Evolutionary conservation across 371 early-diverging fungal species (phyloP), one percentile per base, ranked within the genome.

Genomic region (Polyrhizophydium stewartii): DNA sequence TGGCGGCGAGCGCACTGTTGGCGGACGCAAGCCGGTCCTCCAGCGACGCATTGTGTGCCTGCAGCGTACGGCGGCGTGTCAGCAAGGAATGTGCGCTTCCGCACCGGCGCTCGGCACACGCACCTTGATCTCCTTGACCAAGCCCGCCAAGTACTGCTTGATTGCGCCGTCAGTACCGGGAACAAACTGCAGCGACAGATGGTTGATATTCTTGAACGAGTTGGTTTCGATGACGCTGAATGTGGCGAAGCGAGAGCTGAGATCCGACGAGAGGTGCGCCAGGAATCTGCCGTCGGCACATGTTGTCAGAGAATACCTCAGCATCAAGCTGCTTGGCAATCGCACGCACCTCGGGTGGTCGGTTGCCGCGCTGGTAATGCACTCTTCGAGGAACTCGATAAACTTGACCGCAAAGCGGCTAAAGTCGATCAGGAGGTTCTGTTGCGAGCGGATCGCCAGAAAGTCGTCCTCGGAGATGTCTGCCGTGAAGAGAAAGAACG

Each of bases 151-250:
- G 56, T 83, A 74, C 25, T 64, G 55, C 57, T 81, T 83, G n/a
- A 81, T 60, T 0, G 70, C 60, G 9, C 65, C 49, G 56, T 81
- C 81, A 55, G 65, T 76, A 12, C 75, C 83, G 12, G 67, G 78
- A 1, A 68, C 65, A 27, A 81, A 66, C 28, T 63, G 55, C 16
- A 83, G 61, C 2, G 73, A 63, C 1, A 83, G 62, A 45, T 83
- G 83, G 1, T 62, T 72, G 24, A 83, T 81, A 56, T 77, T 74
- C 56, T 70, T 66, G 66, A 83, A 83, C 16, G 73, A 50, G 58
- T 77, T 83, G 17, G 81, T 81, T 64, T 83, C 83, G 46, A 83
- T 56, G 17, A 83, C 66, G 33, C 63, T 55, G 33, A 81, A 67
- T 7, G 62, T 59, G 10, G 76, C 59, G 46, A 37, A 55, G 21